Percentiles rank a stretch among this genome's conserved stretches.
These are phyloP conservation scores for Saturnispora besseyi DNA, from an alignment of 805 yeast species.

Conservation along the genomic window DNA sequence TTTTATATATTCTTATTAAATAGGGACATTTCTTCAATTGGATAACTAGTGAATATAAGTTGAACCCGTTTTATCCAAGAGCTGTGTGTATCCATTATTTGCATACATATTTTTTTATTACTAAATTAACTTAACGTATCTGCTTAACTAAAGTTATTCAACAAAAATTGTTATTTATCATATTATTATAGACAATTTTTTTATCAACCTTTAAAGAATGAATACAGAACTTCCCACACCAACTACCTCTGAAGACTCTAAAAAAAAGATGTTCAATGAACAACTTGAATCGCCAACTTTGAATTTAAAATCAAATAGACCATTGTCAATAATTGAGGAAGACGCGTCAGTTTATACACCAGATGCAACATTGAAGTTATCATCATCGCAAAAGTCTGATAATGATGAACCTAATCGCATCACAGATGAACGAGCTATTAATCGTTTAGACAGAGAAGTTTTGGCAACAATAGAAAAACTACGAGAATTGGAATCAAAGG, in stretches of 20 bases:
- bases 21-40: no score
- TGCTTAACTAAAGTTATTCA: no score
- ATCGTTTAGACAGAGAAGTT: not conserved
- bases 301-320: not conserved
- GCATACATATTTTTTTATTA: no score
- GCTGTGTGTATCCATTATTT: no score
- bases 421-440: not conserved
- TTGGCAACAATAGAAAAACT: not conserved
- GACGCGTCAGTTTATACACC: conserved; percentile 5
- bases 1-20: no score
- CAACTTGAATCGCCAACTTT: conserved; percentile 4
- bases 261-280: not conserved
- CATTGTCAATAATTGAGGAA: not conserved
- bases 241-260: not conserved
- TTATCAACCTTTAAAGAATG: not conserved
- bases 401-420: not conserved
- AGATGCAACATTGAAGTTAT: conserved; percentile 3
- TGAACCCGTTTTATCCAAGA: no score
- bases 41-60: no score
- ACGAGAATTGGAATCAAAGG: not conserved
- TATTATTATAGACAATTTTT: not conserved
- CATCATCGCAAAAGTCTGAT: conserved; percentile 1
- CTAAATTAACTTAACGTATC: no score
- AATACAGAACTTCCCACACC: conserved; percentile 6
- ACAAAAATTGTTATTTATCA: not conserved